Evolutionary conservation across 768 basidiomycete genomes (phyloP), one percentile per base, ranked within the genome.

Genomic region (Russula sp.): DNA sequence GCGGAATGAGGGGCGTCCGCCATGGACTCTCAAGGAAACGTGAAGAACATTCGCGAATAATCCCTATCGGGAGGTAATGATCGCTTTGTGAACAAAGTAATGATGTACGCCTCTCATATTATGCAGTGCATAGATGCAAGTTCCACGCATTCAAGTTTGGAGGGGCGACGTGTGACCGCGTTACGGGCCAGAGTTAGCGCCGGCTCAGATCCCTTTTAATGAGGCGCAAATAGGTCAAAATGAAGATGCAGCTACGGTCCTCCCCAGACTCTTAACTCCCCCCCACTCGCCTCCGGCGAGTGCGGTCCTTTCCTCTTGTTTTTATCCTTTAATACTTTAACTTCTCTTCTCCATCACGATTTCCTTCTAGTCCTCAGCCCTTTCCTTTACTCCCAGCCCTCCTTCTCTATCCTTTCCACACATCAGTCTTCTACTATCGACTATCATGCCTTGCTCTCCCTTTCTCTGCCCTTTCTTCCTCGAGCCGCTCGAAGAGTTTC

Each of bases 401-500:
- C 65, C 44, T 68, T 68, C 57, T 55, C 53, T 52, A 32, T 26
- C 44, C 24, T 51, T 55, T 61, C 48, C 22, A 16, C 59, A 14
- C 46, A 40, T 54, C 50, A 22, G 18, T 38, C 53, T 36, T 16
- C 55, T 48, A 57, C 57, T 32, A 18, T 56, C 32, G 6, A 57
- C 57, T 50, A 9, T 26, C 20, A 68, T 68, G 67, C 44, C 52
- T 42, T 46, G n/a, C 26, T 59, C 60, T 16, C 16, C 58, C 18
- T 1, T 48, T 51, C 18, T n/a, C 38, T 48, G 22, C 32, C 14
- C 54, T 50, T 42, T 20, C 38, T 67, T 66, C 38, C 62, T 69
- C 34, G 62, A 67, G 1, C 68, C 68, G 3, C 64, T 69, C 10
- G 68, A 69, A 22, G 68, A 61, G 44, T 42, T 69, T 36, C 68